Evolutionary conservation across 2,329 filamentous ascomycete genomes (phyloP).

Genomic region (Alternaria triticina): DNA sequence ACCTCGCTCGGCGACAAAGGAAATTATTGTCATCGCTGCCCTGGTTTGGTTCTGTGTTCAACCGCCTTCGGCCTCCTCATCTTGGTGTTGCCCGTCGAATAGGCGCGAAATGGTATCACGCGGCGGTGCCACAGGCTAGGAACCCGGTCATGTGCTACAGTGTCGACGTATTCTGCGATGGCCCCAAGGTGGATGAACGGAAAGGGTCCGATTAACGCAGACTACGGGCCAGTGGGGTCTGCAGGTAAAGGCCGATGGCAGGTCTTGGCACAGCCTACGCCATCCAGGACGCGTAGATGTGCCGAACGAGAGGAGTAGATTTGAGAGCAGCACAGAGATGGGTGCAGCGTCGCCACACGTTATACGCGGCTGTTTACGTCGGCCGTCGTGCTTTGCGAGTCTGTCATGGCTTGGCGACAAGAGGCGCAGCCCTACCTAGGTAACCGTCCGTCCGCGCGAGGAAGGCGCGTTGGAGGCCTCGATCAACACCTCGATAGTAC

Average conservation of each 20-base stretch:
- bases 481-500: background rate
- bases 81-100: background rate
- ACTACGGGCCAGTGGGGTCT: background rate
- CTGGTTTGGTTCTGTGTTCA: background rate
- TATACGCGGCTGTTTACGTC: constrained; percentile 36
- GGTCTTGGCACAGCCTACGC: constrained; percentile 6
- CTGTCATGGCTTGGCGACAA: constrained; percentile 25
- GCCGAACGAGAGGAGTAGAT: background rate
- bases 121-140: background rate
- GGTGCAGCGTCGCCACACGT: constrained; percentile 3
- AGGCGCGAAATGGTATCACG: background rate
- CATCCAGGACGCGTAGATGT: constrained; percentile 8
- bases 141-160: background rate
- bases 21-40: background rate
- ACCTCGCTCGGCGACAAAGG: background rate
- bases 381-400: constrained; percentile 3
- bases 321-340: background rate
- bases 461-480: constrained; percentile 8
- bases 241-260: background rate
- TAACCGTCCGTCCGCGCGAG: constrained; percentile 4
- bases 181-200: background rate
- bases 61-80: background rate
- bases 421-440: constrained; percentile 25
- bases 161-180: background rate
- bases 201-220: constrained; percentile 5